Conservation (phyloP, 495 filamentous ascomycete species). For the Tuber calosporum region DNA sequence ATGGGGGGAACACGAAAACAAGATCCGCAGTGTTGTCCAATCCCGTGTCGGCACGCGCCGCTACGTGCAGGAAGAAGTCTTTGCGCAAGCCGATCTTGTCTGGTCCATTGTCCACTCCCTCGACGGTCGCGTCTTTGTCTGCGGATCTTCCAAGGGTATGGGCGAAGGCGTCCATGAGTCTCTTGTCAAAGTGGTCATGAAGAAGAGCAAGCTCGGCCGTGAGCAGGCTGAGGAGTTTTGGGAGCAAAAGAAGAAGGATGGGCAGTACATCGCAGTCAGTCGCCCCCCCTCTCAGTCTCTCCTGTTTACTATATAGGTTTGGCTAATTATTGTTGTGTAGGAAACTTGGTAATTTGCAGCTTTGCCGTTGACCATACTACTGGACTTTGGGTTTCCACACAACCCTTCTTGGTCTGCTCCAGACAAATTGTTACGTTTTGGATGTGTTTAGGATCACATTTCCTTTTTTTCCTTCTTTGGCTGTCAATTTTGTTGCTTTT, state of each 20-base stretch:
- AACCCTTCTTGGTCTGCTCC: background rate
- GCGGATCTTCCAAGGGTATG: conserved; percentile 90
- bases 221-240: conserved; percentile 72
- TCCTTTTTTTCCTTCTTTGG: background rate
- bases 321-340: background rate
- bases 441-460: background rate
- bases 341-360: background rate
- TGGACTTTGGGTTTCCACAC: background rate
- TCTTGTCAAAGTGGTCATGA: conserved; percentile 70
- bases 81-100: conserved; percentile 82
- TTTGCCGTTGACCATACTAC: background rate
- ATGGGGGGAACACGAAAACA: conserved; percentile 85
- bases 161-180: conserved; percentile 88
- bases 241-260: conserved; percentile 71
- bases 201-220: conserved; percentile 65
- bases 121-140: conserved; percentile 91
- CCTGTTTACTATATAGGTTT: background rate
- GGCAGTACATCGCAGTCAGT: conserved; percentile 69
- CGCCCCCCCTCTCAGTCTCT: background rate
- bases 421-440: background rate
- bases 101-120: conserved; percentile 93
- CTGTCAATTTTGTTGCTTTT: background rate
- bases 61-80: conserved; percentile 83
- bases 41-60: conserved; percentile 67
- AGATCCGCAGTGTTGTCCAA: conserved; percentile 90